Conservation (phyloP, 2,329 filamentous ascomycete genomes). For the Arthrobotrys iridis region DNA sequence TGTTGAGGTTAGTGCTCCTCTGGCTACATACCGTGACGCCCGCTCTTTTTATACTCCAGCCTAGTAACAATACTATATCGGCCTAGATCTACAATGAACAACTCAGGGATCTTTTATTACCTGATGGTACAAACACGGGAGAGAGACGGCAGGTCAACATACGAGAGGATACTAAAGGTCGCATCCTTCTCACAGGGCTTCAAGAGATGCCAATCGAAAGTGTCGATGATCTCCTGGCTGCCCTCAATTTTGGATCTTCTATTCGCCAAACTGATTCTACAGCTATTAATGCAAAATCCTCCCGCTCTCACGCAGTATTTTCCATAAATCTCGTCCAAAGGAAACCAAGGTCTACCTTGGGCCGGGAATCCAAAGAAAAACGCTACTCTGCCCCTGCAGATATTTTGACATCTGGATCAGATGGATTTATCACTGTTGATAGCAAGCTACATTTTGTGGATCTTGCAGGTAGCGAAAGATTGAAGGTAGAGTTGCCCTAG, state of each 20-base stretch:
- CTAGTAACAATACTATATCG: not conserved
- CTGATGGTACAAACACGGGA: conserved; percentile 72
- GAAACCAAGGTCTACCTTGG: conserved; percentile 67
- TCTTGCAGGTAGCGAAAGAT: conserved; percentile 91
- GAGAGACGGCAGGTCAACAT: conserved; percentile 88
- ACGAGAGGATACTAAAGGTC: conserved; percentile 91
- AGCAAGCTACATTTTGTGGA: conserved; percentile 99
- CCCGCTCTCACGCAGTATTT: conserved; percentile 96
- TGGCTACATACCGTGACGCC: conserved; percentile 5
- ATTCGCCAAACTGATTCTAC: conserved; percentile 97
- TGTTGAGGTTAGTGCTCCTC: conserved; percentile 69
- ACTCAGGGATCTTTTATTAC: conserved; percentile 84
- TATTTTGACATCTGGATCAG: conserved; percentile 73
- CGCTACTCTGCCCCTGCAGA: conserved; percentile 87
- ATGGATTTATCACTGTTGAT: conserved; percentile 81
- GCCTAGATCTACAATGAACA: conserved; percentile 95
- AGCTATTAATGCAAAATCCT: conserved; percentile 96
- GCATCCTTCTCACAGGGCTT: conserved; percentile 90
- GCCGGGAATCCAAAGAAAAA: conserved; percentile 70
- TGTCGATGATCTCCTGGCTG: conserved; percentile 87
- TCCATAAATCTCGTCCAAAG: conserved; percentile 92
- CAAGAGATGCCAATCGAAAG: conserved; percentile 89
- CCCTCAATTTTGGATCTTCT: conserved; percentile 88
- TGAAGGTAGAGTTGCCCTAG: conserved; percentile 69
- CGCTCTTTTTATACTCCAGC: not conserved